Evolutionary conservation across 2,329 filamentous ascomycete species (phyloP).

Genomic region (Alternaria gaisen): DNA sequence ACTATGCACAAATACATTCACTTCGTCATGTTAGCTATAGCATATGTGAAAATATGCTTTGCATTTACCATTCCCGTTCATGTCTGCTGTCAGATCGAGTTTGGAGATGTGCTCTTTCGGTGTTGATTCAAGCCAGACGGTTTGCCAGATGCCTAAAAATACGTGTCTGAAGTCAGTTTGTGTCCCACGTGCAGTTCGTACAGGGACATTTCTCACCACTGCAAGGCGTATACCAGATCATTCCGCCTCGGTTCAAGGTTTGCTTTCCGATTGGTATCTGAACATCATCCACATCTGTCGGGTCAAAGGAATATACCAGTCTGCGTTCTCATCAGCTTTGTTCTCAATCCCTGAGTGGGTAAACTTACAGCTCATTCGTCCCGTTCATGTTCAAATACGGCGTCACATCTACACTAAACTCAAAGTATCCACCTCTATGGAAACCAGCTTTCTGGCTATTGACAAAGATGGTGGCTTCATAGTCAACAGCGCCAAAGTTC

Average conservation of each 20-base stretch:
- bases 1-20: slow-evolving; percentile 65
- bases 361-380: slow-evolving; percentile 63
- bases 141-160: slow-evolving; percentile 70
- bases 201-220: slow-evolving; percentile 52
- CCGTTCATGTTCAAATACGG: slow-evolving; percentile 52
- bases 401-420: slow-evolving; percentile 69
- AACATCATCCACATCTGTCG: slow-evolving; percentile 65
- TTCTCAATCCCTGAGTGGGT: neutral
- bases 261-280: slow-evolving; percentile 75
- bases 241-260: slow-evolving; percentile 62
- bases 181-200: too few species aligned
- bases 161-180: too few species aligned
- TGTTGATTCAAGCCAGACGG: slow-evolving; percentile 74
- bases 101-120: slow-evolving; percentile 66
- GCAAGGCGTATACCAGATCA: slow-evolving; percentile 76
- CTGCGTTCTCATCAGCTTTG: slow-evolving; percentile 45
- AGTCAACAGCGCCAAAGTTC: slow-evolving; percentile 69
- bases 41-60: neutral
- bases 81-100: slow-evolving; percentile 65
- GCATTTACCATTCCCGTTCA: slow-evolving; percentile 43
- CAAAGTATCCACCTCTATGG: slow-evolving; percentile 69
- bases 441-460: slow-evolving; percentile 63
- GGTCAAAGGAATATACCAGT: slow-evolving; percentile 72
- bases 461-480: slow-evolving; percentile 66
- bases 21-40: slow-evolving; percentile 47